A percentile compares a stretch with the other conserved stretches of the same genome.
These are phyloP conservation scores for Torrubiella hemipterigena DNA, from an alignment of 2,329 filamentous ascomycete genomes.

Conservation along the genomic window DNA sequence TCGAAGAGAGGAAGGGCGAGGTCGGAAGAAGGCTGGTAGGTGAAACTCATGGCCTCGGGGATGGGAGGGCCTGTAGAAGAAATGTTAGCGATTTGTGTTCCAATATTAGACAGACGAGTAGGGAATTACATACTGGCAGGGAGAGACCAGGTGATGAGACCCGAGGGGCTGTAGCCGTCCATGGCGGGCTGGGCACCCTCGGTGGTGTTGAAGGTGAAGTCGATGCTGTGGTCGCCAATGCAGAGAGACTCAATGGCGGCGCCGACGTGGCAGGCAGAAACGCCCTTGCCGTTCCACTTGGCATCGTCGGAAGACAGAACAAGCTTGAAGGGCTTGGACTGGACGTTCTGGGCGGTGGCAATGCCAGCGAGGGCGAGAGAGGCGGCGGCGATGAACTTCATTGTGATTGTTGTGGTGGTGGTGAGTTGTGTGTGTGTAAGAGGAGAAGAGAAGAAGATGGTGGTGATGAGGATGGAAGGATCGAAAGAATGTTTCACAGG, in stretches of 20 bases:
- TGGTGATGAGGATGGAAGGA: neutral
- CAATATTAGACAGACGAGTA: no score
- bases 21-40: slow-evolving; percentile 11
- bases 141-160: slow-evolving; percentile 7
- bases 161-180: slow-evolving; percentile 5
- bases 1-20: slow-evolving; percentile 10
- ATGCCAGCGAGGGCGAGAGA: slow-evolving; percentile 5
- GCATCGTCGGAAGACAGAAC: slow-evolving; percentile 7
- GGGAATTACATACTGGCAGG: slow-evolving; percentile 2
- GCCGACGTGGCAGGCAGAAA: slow-evolving; percentile 10
- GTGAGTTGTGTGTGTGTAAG: neutral
- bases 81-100: no score
- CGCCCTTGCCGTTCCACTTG: slow-evolving; percentile 7
- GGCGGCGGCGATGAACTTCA: slow-evolving; percentile 7
- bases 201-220: slow-evolving; percentile 10
- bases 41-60: slow-evolving; percentile 9
- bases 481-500: no score
- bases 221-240: slow-evolving; percentile 1
- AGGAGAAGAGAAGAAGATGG: neutral
- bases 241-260: slow-evolving; percentile 12
- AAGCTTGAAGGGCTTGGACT: slow-evolving; percentile 12
- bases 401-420: slow-evolving; percentile 1
- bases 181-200: slow-evolving; percentile 4
- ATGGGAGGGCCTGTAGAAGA: no score
- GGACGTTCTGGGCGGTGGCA: slow-evolving; percentile 6